Percentiles rank a stretch among this genome's conserved stretches.
Conservation (phyloP, 352 stramenopile species). For the Pythium brachiatum region DNA sequence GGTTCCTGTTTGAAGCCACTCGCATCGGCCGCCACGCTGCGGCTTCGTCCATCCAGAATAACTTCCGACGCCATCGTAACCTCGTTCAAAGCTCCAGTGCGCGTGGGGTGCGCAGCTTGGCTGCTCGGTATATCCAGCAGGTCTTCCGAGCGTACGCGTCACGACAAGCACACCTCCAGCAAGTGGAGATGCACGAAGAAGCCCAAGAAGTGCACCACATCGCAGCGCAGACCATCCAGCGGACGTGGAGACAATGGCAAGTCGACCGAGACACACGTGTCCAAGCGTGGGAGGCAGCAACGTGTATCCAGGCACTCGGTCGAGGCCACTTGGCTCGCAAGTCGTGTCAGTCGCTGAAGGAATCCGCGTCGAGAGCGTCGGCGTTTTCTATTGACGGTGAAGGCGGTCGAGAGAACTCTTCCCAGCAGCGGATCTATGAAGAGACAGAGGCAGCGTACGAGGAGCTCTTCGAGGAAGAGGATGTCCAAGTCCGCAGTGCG, state of each 20-base stretch:
- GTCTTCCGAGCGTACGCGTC: constrained; percentile 32
- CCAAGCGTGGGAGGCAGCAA: constrained; percentile 53
- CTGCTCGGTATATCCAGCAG: constrained; percentile 48
- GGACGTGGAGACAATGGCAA: constrained; percentile 35
- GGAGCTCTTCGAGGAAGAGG: constrained; percentile 10
- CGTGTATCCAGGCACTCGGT: constrained; percentile 65
- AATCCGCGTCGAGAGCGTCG: constrained; percentile 19
- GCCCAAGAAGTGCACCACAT: constrained; percentile 46
- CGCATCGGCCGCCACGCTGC: constrained; percentile 43
- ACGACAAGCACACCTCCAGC: constrained; percentile 24
- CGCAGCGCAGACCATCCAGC: constrained; percentile 51
- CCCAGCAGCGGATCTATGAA: neutral
- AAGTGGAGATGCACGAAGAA: constrained; percentile 34
- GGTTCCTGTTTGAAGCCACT: constrained; percentile 44
- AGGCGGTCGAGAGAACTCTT: neutral
- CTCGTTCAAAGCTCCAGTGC: constrained; percentile 6
- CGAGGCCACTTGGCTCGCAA: constrained; percentile 54
- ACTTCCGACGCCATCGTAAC: constrained; percentile 32
- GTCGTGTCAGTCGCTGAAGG: constrained; percentile 42
- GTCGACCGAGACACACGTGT: constrained; percentile 23
- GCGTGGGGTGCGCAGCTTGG: constrained; percentile 45
- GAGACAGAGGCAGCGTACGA: constrained; percentile 16
- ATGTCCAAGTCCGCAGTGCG: neutral
- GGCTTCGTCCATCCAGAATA: constrained; percentile 44
- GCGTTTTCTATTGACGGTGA: constrained; percentile 15